Evolutionary conservation across 805 yeast species (phyloP).

Genomic region (Monosporozyma aerobia): DNA sequence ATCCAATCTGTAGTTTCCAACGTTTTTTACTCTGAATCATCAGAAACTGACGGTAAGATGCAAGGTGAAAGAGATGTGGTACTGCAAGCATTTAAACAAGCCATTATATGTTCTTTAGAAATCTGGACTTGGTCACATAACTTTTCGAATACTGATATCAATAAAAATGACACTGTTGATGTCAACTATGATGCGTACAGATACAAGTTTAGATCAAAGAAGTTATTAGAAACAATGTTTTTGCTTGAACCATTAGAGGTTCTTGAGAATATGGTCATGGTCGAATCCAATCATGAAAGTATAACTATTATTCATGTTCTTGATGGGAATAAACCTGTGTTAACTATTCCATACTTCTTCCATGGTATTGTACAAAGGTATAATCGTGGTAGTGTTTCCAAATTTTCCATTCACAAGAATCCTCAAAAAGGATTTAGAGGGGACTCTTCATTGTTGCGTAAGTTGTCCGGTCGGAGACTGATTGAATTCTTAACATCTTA

Average conservation of each 20-base stretch:
- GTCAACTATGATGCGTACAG: slow-evolving; percentile 41
- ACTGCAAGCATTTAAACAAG: slow-evolving; percentile 54
- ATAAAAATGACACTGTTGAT: slow-evolving; percentile 7
- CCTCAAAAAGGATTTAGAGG: slow-evolving; percentile 11
- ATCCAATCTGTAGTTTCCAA: slow-evolving; percentile 29
- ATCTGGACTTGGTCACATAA: slow-evolving; percentile 57
- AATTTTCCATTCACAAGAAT: slow-evolving; percentile 13
- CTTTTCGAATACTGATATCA: slow-evolving; percentile 2
- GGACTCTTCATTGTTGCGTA: slow-evolving; percentile 39
- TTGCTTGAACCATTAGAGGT: slow-evolving; percentile 64
- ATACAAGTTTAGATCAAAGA: slow-evolving; percentile 61
- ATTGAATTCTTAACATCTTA: slow-evolving; percentile 52
- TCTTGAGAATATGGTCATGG: slow-evolving; percentile 51
- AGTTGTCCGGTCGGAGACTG: slow-evolving; percentile 37
- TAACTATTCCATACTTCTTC: slow-evolving; percentile 61
- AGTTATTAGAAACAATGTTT: slow-evolving; percentile 54
- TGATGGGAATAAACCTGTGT: slow-evolving; percentile 75
- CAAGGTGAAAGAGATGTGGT: slow-evolving; percentile 43
- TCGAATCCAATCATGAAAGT: slow-evolving; percentile 19
- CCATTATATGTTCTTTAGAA: slow-evolving; percentile 43
- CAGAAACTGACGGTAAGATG: slow-evolving; percentile 35
- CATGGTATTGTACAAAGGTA: slow-evolving; percentile 28
- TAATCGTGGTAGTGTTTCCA: slow-evolving; percentile 14
- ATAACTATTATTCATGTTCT: slow-evolving; percentile 47
- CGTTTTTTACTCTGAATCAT: slow-evolving; percentile 25